Base-by-base conservation (phyloP, 352 stramenopile genomes). In the Pythium phragmitis region DNA sequence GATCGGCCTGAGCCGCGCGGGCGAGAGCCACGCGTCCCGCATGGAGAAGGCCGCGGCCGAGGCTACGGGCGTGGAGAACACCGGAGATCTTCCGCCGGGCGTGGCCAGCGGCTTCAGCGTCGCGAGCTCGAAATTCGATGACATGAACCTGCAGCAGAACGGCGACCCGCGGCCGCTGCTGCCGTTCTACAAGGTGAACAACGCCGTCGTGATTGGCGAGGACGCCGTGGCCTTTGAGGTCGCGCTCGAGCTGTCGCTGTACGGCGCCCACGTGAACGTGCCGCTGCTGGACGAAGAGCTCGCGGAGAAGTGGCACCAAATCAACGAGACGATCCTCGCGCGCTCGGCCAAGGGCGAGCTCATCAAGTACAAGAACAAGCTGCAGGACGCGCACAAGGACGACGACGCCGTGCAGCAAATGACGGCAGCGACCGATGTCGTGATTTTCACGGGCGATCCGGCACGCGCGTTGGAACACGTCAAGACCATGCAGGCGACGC, bases 301-400 rank as follows among this genome's bases (percentile, higher is more conserved):
- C 23, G 73, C 73, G 4, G 69, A 73, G 6, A 87, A 86, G 58
- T 88, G 79, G 79, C 73, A 82, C 26, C 53, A 68, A 12, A 87
- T 89, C 34, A 87, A 84, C 62, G 69, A 84, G 19, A 75, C 72
- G 0, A 89, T 85, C 19, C 48, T 85, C 41, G 67, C 71, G 8
- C 72, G 78, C 2, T 73, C 72, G 17, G 76, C 76, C 6, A 87
- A 89, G 37, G 78, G 68, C n/a, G 76, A 89, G 17, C 67, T 87
- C 19, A 88, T 87, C 52, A 75, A 76, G 59, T 88, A 76, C 68
- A 86, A 84, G 68, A 86, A 88, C 70, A 86, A 87, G 28, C 59
- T 86, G 6, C 69, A 69, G 17, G 70, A 87, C 16, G 19, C 21
- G n/a, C 52, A 59, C 8, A 12, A 21, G 6, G n/a, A 70, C 0